Base-by-base conservation (phyloP, 2,329 filamentous ascomycete species). In the Stagonosporopsis tanaceti region DNA sequence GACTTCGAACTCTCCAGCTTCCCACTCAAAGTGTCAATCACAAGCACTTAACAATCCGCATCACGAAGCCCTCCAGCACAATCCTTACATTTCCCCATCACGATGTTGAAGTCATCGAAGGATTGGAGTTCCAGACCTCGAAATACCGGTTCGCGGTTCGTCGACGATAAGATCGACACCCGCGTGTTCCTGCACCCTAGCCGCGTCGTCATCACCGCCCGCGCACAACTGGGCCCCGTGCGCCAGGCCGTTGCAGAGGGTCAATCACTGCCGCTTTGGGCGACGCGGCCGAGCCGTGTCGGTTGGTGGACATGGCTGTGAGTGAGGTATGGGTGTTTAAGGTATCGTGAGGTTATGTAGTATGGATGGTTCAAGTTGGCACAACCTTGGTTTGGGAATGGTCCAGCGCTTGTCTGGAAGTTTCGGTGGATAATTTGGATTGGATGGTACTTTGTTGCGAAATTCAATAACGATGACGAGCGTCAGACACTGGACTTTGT, bases 171-270 rank as follows among this genome's bases (percentile, higher is more conserved):
- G 51, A 47, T 48, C 44, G 22, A 8, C 51, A 54, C 28, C 45
- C 45, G 44, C 11, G 38, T 34, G 22, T 41, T 56, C 40, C 46
- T 35, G 27, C 27, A 45, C 20, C 52, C 52, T 20, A 38, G 52
- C 46, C 32, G 52, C 40, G 34, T 56, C 53, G 53, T 56, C 53
- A 56, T 56, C 51, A 35, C 34, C 34, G 32, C n/a, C 34, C 5
- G 12, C 32, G 7, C 17, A 27, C 20, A 41, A 34, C 25, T 45
- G 50, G 50, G 50, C n/a, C 15, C 50, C 14, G 28, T 11, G 47
- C 37, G 44, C 28, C 28, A 47, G 24, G n/a, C 44, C 44, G 44
- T 42, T 47, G 35, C 24, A 14, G 38, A 37, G 20, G 38, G 51
- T n/a, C 5, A 15, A 54, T 54, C 51, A 42, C 30, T 54, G 17